A percentile compares a stretch with the other conserved stretches of the same genome.
Evolutionary conservation across 2,329 filamentous ascomycete species (phyloP).

Genomic region (Cladosporium austrohemisphaericum): DNA sequence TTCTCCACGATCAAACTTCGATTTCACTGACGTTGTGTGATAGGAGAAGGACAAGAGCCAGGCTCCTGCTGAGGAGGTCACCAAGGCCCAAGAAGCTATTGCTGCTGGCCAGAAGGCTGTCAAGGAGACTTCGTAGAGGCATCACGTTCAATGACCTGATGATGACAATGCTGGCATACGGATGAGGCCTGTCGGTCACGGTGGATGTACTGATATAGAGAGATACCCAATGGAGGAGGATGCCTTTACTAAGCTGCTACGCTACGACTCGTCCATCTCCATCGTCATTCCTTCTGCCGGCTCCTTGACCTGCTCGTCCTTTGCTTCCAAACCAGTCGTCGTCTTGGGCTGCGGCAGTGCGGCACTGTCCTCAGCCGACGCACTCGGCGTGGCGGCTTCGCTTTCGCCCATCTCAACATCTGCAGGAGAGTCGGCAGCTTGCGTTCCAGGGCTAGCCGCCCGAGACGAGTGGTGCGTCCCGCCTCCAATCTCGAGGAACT

Average conservation of each 20-base stretch:
- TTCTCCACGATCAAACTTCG: neutral
- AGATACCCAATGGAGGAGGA: constrained; percentile 6
- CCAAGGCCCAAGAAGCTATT: constrained; percentile 43
- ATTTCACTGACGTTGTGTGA: neutral
- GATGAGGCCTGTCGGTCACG: neutral
- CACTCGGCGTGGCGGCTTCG: constrained; percentile 4
- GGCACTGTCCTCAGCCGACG: constrained; percentile 13
- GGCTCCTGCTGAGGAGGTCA: constrained; percentile 41
- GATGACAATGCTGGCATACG: neutral
- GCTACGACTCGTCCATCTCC: constrained; percentile 20
- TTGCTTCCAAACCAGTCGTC: constrained; percentile 20
- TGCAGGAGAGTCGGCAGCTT: constrained; percentile 20
- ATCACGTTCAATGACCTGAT: neutral
- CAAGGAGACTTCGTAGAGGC: constrained; percentile 30
- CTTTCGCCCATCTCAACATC: constrained; percentile 30
- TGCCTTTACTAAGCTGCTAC: neutral
- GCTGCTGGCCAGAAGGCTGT: constrained; percentile 39
- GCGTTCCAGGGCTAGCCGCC: constrained; percentile 22
- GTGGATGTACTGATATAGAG: constrained; percentile 7
- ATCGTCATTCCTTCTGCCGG: constrained; percentile 19
- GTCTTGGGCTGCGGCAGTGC: constrained; percentile 17
- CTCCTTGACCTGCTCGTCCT: constrained; percentile 20
- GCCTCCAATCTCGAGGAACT: constrained; percentile 29
- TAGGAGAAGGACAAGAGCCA: constrained; percentile 43
- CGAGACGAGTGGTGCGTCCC: constrained; percentile 23